Base-by-base conservation (phyloP, 495 filamentous ascomycete genomes). In the Trichoderma gamsii region DNA sequence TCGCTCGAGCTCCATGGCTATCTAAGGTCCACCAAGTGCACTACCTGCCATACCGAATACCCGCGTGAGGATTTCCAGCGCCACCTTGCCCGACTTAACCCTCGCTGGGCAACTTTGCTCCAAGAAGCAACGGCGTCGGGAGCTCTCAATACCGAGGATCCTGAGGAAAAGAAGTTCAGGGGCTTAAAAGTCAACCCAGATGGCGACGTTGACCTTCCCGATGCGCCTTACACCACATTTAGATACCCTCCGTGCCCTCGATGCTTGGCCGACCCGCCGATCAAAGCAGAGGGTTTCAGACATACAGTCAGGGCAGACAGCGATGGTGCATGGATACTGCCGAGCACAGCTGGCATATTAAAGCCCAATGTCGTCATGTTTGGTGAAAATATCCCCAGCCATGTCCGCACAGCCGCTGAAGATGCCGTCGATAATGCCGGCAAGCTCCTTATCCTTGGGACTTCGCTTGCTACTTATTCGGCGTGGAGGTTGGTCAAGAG, bases 361-460 rank as follows among this genome's bases (percentile, higher is more conserved):
- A 98, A 99, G 74, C 95, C 95, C 4, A 88, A 88, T 1, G 94
- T 99, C 0, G 87, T 90, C 65, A 96, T 99, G 92, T 99, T 99
- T 76, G 95, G 95, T 4, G 95, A 99, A 77, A 92, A 86, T 66
- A 95, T 97, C 41, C 78, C 84, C 4, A 73, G 75, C 2, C 67
- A 73, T 4, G 88, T 92, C 16, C 97, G 93, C 74, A 70, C 73
- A 1, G 87, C 86, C n/a, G 94, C 93, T 1, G 92, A 97, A 73
- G 80, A 86, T 21, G 89, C 88, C 9, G 86, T 99, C 49, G 89
- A 97, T 70, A 83, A 84, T 65, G 88, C 93, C 11, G 86, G 85
- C 18, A 81, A 85, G 41, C 75, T 99, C 27, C 81, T 99, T 38
- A 84, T 98, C 18, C 74, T 97, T 16, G 95, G 93, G 11, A 97